A percentile compares a stretch with the other conserved stretches of the same genome.
Evolutionary conservation across 495 filamentous ascomycete genomes (phyloP).

Genomic region (Articulospora tetracladia): DNA sequence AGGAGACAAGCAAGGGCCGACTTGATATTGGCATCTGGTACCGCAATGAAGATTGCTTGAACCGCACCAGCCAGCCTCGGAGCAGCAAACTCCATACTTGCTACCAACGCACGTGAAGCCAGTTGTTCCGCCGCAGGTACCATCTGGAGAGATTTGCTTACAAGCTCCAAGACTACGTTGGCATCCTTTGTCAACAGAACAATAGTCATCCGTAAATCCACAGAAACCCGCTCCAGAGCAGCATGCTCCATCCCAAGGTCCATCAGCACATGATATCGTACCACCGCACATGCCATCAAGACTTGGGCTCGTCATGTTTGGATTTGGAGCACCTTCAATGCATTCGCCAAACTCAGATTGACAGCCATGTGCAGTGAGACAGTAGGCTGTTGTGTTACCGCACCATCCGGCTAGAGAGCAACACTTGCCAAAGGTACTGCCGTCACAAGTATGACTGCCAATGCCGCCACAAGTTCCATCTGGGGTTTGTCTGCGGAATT

Average conservation of each 20-base stretch:
- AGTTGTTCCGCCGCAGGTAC: constrained; percentile 18
- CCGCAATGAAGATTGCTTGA: not conserved
- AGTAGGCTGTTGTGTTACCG: constrained; percentile 4
- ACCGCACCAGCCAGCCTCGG: constrained; percentile 10
- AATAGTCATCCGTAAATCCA: not conserved
- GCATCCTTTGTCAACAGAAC: constrained; percentile 5
- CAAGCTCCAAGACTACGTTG: constrained; percentile 6
- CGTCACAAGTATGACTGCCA: not conserved
- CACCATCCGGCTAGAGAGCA: constrained; percentile 6
- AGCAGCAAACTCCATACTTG: constrained; percentile 25
- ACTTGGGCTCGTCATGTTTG: not conserved
- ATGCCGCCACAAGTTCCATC: constrained; percentile 5
- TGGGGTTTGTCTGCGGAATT: not conserved
- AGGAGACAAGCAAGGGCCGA: constrained; percentile 7
- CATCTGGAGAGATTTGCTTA: constrained; percentile 13
- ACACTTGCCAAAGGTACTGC: constrained; percentile 2
- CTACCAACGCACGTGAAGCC: constrained; percentile 13
- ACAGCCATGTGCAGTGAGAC: constrained; percentile 12
- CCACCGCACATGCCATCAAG: constrained; percentile 4
- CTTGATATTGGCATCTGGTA: not conserved
- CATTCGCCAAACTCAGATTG: constrained; percentile 4
- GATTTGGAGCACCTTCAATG: not conserved
- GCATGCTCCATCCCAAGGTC: constrained; percentile 10
- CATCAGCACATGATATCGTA: constrained; percentile 2
- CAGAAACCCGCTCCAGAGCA: constrained; percentile 13